These are phyloP conservation scores for Striga asiatica DNA, from an alignment of 257 asterid genomes.

Conservation along the genomic window DNA sequence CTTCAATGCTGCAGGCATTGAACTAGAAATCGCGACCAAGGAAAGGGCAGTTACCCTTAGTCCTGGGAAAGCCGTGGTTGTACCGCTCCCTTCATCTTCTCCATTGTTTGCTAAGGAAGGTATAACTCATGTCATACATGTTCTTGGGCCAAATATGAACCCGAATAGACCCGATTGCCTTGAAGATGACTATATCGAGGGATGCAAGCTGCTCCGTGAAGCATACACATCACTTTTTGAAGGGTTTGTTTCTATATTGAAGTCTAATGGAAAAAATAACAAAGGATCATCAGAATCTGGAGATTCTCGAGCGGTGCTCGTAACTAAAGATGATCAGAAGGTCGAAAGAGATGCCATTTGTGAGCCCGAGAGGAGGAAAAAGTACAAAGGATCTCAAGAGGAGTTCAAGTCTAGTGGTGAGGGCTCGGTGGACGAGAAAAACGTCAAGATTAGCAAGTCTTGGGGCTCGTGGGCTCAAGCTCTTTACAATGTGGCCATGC, in stretches of 20 bases:
- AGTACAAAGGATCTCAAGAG: constrained; percentile 25
- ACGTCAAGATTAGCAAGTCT: constrained; percentile 21
- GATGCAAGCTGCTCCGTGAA: constrained; percentile 66
- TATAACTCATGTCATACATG: constrained; percentile 80
- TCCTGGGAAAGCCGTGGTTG: constrained; percentile 62
- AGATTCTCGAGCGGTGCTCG: constrained; percentile 7
- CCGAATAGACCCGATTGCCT: constrained; percentile 78
- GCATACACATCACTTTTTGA: constrained; percentile 83
- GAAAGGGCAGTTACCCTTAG: constrained; percentile 46
- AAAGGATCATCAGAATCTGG: neutral
- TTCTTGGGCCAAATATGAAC: constrained; percentile 97
- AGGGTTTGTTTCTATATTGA: constrained; percentile 47
- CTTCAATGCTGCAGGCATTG: constrained; percentile 67
- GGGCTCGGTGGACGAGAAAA: constrained; percentile 13
- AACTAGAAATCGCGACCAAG: constrained; percentile 71
- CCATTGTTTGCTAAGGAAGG: constrained; percentile 66
- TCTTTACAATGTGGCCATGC: constrained; percentile 65
- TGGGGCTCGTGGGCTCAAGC: constrained; percentile 68
- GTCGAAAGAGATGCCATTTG: constrained; percentile 36
- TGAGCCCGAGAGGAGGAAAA: constrained; percentile 42
- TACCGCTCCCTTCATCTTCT: constrained; percentile 71
- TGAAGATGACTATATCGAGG: constrained; percentile 51
- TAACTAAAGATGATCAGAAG: constrained; percentile 31
- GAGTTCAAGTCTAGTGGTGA: constrained; percentile 24
- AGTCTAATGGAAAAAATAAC: constrained; percentile 19